Evolutionary conservation across 2,329 filamentous ascomycete species (phyloP).

Genomic region (Hypoxylon sp.): DNA sequence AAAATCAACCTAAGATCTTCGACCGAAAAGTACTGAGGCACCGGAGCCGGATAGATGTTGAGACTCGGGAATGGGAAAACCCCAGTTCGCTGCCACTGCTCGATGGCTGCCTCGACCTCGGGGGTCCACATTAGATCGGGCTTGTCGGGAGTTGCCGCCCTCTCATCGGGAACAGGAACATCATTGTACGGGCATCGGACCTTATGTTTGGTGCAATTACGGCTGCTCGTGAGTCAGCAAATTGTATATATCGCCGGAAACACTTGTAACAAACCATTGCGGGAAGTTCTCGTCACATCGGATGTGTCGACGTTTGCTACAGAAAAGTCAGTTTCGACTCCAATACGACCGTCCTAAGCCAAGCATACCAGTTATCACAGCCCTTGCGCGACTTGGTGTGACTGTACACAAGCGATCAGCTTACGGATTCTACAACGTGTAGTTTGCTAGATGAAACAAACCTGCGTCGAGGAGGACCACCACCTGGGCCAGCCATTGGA

Average conservation of each 20-base stretch:
- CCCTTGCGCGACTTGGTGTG: slow-evolving; percentile 99
- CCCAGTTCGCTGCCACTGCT: slow-evolving; percentile 85
- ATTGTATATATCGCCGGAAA: slow-evolving; percentile 35
- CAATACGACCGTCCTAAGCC: not conserved
- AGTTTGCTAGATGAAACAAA: slow-evolving; percentile 53
- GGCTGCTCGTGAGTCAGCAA: slow-evolving; percentile 64
- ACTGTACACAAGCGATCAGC: slow-evolving; percentile 62
- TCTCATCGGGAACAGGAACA: slow-evolving; percentile 74
- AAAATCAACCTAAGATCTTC: slow-evolving; percentile 90
- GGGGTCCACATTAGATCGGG: slow-evolving; percentile 86
- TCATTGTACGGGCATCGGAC: slow-evolving; percentile 99
- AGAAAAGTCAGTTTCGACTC: slow-evolving; percentile 36
- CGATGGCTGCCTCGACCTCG: slow-evolving; percentile 83
- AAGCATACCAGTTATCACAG: slow-evolving; percentile 85
- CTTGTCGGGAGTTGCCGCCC: slow-evolving; percentile 71
- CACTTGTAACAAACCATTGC: slow-evolving; percentile 80
- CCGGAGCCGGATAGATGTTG: slow-evolving; percentile 78
- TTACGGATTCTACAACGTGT: slow-evolving; percentile 1
- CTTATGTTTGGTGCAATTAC: slow-evolving; percentile 99
- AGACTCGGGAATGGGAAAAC: slow-evolving; percentile 88
- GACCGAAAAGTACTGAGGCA: slow-evolving; percentile 77
- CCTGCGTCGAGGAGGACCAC: slow-evolving; percentile 86
- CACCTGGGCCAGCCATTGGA: slow-evolving; percentile 91
- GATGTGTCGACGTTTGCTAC: slow-evolving; percentile 91
- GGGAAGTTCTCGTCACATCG: slow-evolving; percentile 97